phyloP scores from a whole-genome alignment of 2,329 filamentous ascomycete species.

The Penicillium sp. region DNA sequence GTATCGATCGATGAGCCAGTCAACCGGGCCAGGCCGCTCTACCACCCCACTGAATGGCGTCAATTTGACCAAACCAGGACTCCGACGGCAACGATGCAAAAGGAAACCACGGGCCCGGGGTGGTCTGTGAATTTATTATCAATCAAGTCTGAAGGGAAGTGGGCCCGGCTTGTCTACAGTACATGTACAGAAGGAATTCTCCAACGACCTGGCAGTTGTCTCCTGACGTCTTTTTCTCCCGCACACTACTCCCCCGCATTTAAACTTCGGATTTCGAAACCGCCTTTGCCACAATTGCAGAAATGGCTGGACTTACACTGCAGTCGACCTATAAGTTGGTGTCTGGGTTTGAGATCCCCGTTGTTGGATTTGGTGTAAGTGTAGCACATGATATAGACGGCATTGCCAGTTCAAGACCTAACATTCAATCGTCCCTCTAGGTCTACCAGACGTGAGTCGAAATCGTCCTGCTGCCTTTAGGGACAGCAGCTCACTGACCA shows the following conservation, averaged over 20 bases:
- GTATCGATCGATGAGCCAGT: conserved; percentile 21
- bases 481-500: background rate
- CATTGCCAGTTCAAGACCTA: background rate
- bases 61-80: conserved; percentile 11
- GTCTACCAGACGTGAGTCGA: conserved; percentile 49
- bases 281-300: conserved; percentile 9
- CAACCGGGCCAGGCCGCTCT: conserved; percentile 11
- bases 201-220: background rate
- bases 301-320: conserved; percentile 38
- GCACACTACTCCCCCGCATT: background rate
- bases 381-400: background rate
- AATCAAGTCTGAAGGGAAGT: conserved; percentile 12
- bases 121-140: conserved; percentile 23
- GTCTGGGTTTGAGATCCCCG: conserved; percentile 49
- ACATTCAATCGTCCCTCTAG: conserved; percentile 29
- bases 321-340: conserved; percentile 48
- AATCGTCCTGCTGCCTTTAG: background rate
- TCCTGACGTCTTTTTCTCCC: background rate
- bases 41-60: conserved; percentile 20
- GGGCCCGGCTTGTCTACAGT: background rate
- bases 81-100: conserved; percentile 1
- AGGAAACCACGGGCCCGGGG: conserved; percentile 24
- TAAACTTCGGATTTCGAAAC: background rate
- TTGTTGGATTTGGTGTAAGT: conserved; percentile 52
- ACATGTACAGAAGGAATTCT: background rate